Evolutionary conservation across 345 rosid species (phyloP).

Genomic region (Aurinia saxatilis): DNA sequence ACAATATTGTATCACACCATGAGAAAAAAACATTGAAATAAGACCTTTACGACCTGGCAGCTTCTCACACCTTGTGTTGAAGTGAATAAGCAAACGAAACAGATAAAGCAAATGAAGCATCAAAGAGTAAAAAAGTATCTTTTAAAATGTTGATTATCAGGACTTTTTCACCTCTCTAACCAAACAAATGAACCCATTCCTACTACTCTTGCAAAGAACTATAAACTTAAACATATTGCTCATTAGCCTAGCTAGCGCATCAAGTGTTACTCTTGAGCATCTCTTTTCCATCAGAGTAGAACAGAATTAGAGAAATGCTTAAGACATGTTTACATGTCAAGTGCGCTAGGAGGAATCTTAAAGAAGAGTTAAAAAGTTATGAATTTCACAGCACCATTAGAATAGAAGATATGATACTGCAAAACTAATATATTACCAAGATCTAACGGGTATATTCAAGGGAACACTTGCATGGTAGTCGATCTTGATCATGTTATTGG

Average conservation of each 20-base stretch:
- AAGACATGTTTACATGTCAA: not conserved
- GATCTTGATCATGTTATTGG: too few species aligned
- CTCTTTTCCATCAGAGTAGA: not conserved
- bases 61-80: not conserved
- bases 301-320: not conserved
- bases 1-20: not conserved
- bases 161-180: not conserved
- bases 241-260: not conserved
- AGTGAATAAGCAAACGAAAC: not conserved
- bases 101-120: not conserved
- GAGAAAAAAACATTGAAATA: not conserved
- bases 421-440: too few species aligned
- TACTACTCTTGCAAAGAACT: not conserved
- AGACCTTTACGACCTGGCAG: not conserved
- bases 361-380: not conserved
- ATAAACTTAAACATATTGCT: not conserved
- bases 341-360: not conserved
- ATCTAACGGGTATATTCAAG: too few species aligned
- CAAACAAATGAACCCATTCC: not conserved
- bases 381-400: not conserved
- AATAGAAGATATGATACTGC: not conserved
- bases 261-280: not conserved
- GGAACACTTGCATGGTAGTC: too few species aligned
- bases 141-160: not conserved
- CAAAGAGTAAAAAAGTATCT: not conserved